These are phyloP conservation scores for Echites panduratus DNA, from an alignment of 257 asterid genomes.

Conservation along the genomic window DNA sequence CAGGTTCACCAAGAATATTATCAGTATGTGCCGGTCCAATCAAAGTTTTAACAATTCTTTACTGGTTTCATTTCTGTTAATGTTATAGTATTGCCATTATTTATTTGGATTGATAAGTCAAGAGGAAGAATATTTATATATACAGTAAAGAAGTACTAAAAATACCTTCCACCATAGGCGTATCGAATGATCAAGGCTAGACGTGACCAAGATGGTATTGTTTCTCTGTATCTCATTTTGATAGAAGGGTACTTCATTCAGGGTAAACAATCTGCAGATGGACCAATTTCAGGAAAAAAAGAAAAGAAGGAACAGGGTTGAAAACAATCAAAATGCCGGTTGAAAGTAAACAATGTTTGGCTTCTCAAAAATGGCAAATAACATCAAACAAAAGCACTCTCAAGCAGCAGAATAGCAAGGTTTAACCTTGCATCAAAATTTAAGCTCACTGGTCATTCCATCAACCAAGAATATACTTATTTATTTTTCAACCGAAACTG, in stretches of 20 bases:
- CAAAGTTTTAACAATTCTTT: background rate
- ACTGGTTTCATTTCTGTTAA: background rate
- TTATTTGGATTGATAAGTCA: background rate
- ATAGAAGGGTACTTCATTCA: slow-evolving; percentile 27
- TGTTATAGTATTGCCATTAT: background rate
- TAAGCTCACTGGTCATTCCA: background rate
- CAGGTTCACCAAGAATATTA: background rate
- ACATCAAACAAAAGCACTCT: background rate
- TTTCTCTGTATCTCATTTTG: slow-evolving; percentile 32
- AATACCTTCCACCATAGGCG: slow-evolving; percentile 80
- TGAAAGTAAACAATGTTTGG: background rate
- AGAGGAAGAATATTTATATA: background rate
- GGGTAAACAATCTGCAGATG: slow-evolving; percentile 53
- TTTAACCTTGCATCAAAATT: background rate
- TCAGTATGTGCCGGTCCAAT: background rate
- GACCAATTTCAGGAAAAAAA: slow-evolving; percentile 5
- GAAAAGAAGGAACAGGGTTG: background rate
- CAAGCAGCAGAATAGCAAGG: background rate
- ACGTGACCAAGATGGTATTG: slow-evolving; percentile 55
- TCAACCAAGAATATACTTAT: background rate
- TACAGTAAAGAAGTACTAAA: background rate
- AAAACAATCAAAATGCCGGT: background rate
- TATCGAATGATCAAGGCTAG: slow-evolving; percentile 67
- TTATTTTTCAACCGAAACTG: background rate
- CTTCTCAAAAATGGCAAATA: background rate